Evolutionary conservation across 2,329 filamentous ascomycete genomes (phyloP), one percentile per base, ranked within the genome.

Genomic region (Neodidymelliopsis sp.): DNA sequence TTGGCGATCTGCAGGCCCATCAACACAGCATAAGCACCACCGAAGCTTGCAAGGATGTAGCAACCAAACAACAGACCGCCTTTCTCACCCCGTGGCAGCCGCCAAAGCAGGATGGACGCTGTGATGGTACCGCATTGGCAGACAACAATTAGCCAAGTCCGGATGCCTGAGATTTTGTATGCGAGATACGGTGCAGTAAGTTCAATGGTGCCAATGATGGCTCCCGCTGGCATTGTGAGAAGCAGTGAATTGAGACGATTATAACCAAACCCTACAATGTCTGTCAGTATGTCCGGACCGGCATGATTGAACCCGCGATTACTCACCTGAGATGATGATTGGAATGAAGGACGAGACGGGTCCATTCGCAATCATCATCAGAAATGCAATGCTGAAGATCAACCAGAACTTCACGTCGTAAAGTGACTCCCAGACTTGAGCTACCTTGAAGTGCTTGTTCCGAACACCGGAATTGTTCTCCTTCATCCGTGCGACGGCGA

Each of bases 391-490:
- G 22, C 56, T 49, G 43, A 66, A 65, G 29, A 67, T 50, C 16
- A 66, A 30, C 83, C 82, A 85, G 3, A 81, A 81, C 67, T 82
- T 76, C 3, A 81, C 79, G 53, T 85, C 83, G 10, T 72, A 44
- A 3, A 85, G 62, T 0, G 81, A 78, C 57, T 85, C 82, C 13
- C 79, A 74, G 1, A 87, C 76, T 52, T 93, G 89, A 10, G 79
- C 77, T 72, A 79, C 75, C 53, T 87, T 87, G 70, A 88, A 88
- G 53, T 87, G 79, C 46, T 83, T 84, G 51, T 84, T 87, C 2
- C 85, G 85, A 6, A 88, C 85, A 0, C 89, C 89, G 40, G 88
- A 89, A 69, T 91, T 86, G 62, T 92, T 92, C 28, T 83, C 79
- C 0, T 88, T 81, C 11, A 92, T 81, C 0, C 89, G 80, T 49